Evolutionary conservation across 2,329 filamentous ascomycete genomes (phyloP).

Genomic region (Teratosphaeria epicoccoides): DNA sequence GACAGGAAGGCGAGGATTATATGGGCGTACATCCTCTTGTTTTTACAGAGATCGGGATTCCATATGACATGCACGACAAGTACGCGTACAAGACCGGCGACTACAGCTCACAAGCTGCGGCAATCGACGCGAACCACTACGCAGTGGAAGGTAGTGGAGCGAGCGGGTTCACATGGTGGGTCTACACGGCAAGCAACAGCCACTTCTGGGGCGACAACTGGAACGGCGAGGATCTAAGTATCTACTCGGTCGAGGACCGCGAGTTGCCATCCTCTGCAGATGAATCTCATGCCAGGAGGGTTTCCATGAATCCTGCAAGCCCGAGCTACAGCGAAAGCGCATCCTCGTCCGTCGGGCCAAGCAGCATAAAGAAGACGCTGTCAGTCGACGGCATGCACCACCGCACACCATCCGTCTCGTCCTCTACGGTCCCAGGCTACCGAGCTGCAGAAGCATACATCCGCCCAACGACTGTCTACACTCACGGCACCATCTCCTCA

Average conservation of each 20-base stretch:
- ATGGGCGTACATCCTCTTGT: constrained; percentile 83
- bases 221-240: constrained; percentile 95
- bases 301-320: constrained; percentile 39
- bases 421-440: constrained; percentile 49
- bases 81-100: constrained; percentile 91
- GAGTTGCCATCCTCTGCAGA: constrained; percentile 40
- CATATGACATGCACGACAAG: constrained; percentile 97
- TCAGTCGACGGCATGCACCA: constrained; percentile 41
- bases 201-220: constrained; percentile 86
- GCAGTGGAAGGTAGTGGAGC: constrained; percentile 74
- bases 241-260: constrained; percentile 75
- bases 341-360: constrained; percentile 52
- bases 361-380: constrained; percentile 64
- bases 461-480: constrained; percentile 67
- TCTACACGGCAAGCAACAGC: constrained; percentile 73
- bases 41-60: constrained; percentile 92
- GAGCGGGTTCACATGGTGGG: constrained; percentile 83
- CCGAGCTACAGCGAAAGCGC: constrained; percentile 46
- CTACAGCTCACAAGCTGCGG: constrained; percentile 82
- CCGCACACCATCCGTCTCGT: constrained; percentile 6
- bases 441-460: constrained; percentile 90
- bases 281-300: constrained; percentile 37
- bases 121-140: constrained; percentile 93
- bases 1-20: constrained; percentile 76
- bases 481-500: constrained; percentile 57